phyloP scores from a whole-genome alignment of 116 monocot genomes.

The Zostera marina region DNA sequence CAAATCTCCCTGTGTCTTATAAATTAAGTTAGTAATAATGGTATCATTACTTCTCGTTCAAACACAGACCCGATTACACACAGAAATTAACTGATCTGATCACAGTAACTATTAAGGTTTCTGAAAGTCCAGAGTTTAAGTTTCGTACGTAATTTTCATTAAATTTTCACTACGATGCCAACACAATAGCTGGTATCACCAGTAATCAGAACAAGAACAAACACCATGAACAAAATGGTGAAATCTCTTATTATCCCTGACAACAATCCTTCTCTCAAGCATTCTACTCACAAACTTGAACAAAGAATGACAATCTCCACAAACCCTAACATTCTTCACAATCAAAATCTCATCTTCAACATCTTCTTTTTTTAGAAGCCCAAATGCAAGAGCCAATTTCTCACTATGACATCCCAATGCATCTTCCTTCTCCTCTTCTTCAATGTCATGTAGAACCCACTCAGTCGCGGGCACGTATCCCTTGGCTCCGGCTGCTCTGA shows the following conservation, averaged over 20 bases:
- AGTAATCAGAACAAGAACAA: conserved; percentile 69
- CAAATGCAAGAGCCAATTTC: conserved; percentile 67
- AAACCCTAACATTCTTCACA: conserved; percentile 65
- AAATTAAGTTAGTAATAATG: too few species aligned
- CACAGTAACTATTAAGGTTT: too few species aligned
- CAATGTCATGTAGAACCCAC: conserved; percentile 58
- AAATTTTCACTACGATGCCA: too few species aligned
- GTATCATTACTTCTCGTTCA: too few species aligned
- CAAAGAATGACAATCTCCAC: conserved; percentile 56
- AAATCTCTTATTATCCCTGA: conserved; percentile 73
- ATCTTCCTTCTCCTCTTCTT: conserved; percentile 73
- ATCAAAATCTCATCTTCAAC: conserved; percentile 30
- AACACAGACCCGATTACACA: too few species aligned
- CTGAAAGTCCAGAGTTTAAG: too few species aligned
- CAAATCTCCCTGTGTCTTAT: too few species aligned
- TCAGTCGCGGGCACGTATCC: conserved; percentile 38
- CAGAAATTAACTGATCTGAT: too few species aligned
- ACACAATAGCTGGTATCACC: too few species aligned
- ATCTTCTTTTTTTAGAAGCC: conserved; percentile 25
- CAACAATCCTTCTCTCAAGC: conserved; percentile 40
- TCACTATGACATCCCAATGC: conserved; percentile 52
- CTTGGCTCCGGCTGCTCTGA: conserved; percentile 9
- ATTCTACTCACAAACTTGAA: conserved; percentile 42
- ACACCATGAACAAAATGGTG: conserved; percentile 48
- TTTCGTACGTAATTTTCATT: too few species aligned